phyloP scores from a whole-genome alignment of 2,329 filamentous ascomycete species.

The Diplocarpon mali region DNA sequence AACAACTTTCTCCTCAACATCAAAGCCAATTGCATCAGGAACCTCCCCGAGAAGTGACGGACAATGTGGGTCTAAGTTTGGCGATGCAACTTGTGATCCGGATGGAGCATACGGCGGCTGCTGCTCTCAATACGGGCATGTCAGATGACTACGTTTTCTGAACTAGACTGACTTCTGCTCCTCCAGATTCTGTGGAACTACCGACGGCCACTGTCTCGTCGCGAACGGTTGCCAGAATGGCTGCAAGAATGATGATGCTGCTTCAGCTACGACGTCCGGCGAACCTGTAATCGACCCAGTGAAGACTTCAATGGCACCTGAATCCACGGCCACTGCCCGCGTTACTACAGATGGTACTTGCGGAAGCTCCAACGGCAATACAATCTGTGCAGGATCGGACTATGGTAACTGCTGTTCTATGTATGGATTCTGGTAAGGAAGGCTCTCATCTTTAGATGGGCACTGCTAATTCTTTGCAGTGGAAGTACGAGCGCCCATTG shows the following conservation, averaged over 20 bases:
- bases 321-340: constrained; percentile 24
- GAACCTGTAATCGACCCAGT: constrained; percentile 22
- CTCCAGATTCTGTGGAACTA: constrained; percentile 22
- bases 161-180: neutral
- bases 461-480: constrained; percentile 18
- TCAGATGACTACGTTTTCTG: neutral
- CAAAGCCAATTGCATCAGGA: neutral
- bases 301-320: constrained; percentile 14
- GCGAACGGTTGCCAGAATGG: constrained; percentile 25
- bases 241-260: constrained; percentile 12
- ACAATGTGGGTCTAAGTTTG: constrained; percentile 17
- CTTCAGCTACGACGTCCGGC: constrained; percentile 15
- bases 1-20: neutral
- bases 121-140: constrained; percentile 23
- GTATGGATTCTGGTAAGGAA: constrained; percentile 41
- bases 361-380: constrained; percentile 36
- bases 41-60: constrained; percentile 19
- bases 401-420: constrained; percentile 44
- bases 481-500: constrained; percentile 37
- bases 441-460: neutral
- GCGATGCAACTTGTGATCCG: constrained; percentile 14
- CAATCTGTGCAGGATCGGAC: constrained; percentile 40
- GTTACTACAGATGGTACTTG: constrained; percentile 42
- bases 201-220: constrained; percentile 18
- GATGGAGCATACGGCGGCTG: constrained; percentile 22